Evolutionary conservation across 2,329 filamentous ascomycete species (phyloP), one percentile per base, ranked within the genome.

Genomic region (Onygenales sp.): DNA sequence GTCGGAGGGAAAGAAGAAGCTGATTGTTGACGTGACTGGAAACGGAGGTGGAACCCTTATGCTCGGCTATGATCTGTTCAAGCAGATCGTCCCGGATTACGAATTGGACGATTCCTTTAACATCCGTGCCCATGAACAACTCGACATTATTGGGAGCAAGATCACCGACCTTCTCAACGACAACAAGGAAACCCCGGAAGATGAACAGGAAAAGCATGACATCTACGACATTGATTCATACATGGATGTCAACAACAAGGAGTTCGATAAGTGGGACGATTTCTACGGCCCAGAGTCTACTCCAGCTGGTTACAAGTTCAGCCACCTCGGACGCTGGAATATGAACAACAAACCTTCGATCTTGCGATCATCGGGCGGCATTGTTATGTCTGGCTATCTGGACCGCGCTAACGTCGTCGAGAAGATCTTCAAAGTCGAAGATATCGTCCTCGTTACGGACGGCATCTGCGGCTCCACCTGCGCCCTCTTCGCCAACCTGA

Each of bases 21-120:
- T 87, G 5, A 73, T 87, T 33, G 78, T 87, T 55, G 85, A 87
- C 57, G 62, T 87, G 6, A 75, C 78, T 3, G 74, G 71, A 2
- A 88, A 87, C 58, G 72, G 71, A 0, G 84, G 84, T 41, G 84
- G 84, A 1, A 66, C 67, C 44, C 62, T 80, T 11, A 59, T 69
- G 7, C 69, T 74, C 7, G 77, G 74, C 1, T 73, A 72, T 44
- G 74, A 78, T 43, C 59, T 76, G 0, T 83, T 83, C 61, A 72
- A 73, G 36, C 75, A 80, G 56, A 56, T 82, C 44, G 81, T 81
- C 63, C 79, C 79, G 0, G 59, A 66, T 5, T 61, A 65, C 1
- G 63, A 67, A 5, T 71, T 73, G 2, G 78, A 73, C 59, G 74
- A 69, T 46, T 74, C 71, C 7, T 73, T 67, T 5, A 73, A 77